Conservation (phyloP, 805 yeast species). For the Kuraishia floccosa region DNA sequence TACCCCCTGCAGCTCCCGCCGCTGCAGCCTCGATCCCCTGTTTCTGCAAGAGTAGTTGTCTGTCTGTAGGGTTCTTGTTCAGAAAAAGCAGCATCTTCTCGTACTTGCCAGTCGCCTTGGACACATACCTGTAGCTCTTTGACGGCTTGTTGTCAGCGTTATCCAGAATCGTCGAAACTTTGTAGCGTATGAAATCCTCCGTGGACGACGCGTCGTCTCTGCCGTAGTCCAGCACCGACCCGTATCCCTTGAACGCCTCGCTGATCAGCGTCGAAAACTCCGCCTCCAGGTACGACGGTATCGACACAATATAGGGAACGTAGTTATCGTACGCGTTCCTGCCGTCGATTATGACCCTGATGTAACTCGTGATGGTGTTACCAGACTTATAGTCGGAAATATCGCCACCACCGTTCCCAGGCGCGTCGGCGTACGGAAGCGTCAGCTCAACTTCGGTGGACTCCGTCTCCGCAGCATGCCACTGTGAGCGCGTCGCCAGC, state of each 20-base stretch:
- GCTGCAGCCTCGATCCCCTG: neutral
- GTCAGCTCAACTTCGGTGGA: too few relatives aligned
- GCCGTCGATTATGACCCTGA: constrained; percentile 13
- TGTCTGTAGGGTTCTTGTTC: too few relatives aligned
- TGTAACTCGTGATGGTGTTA: constrained; percentile 9
- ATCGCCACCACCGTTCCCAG: too few relatives aligned
- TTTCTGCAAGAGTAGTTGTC: too few relatives aligned
- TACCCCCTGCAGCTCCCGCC: neutral
- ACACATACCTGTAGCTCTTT: constrained; percentile 15
- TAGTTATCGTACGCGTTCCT: constrained; percentile 12
- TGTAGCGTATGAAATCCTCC: constrained; percentile 15
- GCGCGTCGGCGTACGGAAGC: too few relatives aligned
- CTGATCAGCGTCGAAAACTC: constrained; percentile 12
- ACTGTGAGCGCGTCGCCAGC: too few relatives aligned
- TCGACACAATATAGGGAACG: too few relatives aligned
- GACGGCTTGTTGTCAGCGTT: constrained; percentile 13
- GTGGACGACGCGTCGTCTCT: too few relatives aligned
- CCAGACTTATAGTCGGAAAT: too few relatives aligned
- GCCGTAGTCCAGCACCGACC: too few relatives aligned
- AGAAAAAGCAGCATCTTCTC: constrained; percentile 16
- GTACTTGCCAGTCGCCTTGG: constrained; percentile 6
- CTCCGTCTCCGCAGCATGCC: too few relatives aligned
- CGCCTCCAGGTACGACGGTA: too few relatives aligned
- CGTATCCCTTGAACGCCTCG: constrained; percentile 14
- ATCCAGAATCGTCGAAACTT: constrained; percentile 13